Conservation (phyloP, 2,329 filamentous ascomycete species). For the Colletotrichum tabaci region DNA sequence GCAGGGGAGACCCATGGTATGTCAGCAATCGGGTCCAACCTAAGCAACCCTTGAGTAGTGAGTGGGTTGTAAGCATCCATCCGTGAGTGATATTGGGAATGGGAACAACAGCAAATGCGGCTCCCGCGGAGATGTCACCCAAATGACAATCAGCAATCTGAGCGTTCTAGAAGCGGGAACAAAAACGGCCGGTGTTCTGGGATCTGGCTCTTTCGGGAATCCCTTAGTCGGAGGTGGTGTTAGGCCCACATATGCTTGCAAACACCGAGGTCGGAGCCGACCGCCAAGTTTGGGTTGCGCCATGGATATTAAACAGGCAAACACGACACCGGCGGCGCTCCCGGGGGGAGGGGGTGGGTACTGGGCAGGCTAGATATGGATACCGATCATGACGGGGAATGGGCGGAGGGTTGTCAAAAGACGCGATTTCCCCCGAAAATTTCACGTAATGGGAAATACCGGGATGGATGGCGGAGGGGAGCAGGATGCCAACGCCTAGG, state of each 20-base stretch:
- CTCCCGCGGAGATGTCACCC: constrained; percentile 27
- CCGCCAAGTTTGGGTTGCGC: neutral
- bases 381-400: neutral
- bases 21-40: constrained; percentile 3
- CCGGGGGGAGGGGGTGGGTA: no score
- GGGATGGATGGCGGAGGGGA: constrained; percentile 25
- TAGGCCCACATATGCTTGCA: neutral
- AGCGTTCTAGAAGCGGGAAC: constrained; percentile 4
- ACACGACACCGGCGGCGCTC: neutral
- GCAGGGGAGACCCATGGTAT: constrained; percentile 7
- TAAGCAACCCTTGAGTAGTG: neutral
- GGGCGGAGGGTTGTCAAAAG: neutral
- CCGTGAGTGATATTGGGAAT: neutral
- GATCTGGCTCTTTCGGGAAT: neutral
- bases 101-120: constrained; percentile 3
- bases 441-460: constrained; percentile 37
- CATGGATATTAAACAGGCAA: neutral
- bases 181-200: constrained; percentile 7
- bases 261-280: constrained; percentile 9
- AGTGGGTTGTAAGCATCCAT: neutral
- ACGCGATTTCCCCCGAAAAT: constrained; percentile 30
- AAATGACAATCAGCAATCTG: constrained; percentile 2
- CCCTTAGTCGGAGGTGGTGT: neutral
- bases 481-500: neutral
- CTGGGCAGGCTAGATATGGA: neutral